phyloP scores from a whole-genome alignment of 1,284 basidiomycete genomes.

The Sporisorium sorghi region DNA sequence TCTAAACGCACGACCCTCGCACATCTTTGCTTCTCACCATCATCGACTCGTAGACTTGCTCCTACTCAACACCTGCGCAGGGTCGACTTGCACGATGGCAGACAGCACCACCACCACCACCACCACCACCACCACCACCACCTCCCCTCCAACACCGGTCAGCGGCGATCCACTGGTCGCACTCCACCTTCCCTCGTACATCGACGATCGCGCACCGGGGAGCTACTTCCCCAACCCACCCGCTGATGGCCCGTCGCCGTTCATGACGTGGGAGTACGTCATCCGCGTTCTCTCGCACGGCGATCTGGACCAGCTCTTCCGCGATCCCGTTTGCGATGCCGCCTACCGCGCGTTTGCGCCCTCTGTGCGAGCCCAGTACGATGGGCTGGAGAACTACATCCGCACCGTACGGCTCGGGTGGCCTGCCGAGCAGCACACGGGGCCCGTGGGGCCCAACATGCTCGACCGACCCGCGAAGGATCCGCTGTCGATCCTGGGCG shows the following conservation, averaged over 20 bases:
- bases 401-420: conserved; percentile 51
- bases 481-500: conserved; percentile 9
- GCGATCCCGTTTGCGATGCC: conserved; percentile 45
- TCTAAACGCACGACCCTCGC: background rate
- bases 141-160: too few species aligned
- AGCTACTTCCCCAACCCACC: conserved; percentile 32
- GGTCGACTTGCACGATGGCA: background rate
- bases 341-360: conserved; percentile 52
- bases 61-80: too few species aligned
- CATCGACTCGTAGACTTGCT: background rate
- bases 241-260: conserved; percentile 5
- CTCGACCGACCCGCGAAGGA: conserved; percentile 33
- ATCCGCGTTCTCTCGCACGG: conserved; percentile 32
- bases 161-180: conserved; percentile 18
- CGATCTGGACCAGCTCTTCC: conserved; percentile 57
- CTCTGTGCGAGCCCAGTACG: conserved; percentile 30
- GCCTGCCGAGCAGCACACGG: conserved; percentile 21
- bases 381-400: conserved; percentile 57
- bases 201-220: conserved; percentile 25
- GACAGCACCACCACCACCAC: background rate
- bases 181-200: conserved; percentile 25
- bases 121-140: background rate
- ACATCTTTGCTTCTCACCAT: conserved; percentile 2
- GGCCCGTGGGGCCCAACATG: conserved; percentile 25
- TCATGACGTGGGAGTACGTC: conserved; percentile 47